phyloP scores from a whole-genome alignment of 1,139 yeast species.

The Lodderomyces orthopsilosis region DNA sequence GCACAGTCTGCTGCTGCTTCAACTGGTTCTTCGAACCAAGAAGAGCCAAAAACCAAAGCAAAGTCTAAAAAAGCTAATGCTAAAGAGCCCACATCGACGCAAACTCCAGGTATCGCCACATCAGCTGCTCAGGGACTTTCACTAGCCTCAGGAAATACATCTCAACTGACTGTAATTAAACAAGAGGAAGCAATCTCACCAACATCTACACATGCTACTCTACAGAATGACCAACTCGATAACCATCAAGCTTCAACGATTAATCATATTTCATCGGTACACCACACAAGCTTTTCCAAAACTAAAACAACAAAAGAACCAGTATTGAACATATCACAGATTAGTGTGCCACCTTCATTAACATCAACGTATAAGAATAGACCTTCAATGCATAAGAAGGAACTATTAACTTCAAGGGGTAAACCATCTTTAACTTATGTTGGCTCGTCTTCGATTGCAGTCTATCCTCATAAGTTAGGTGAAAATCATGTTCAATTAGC shows the following conservation, averaged over 20 bases:
- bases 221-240: background rate
- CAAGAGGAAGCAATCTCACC: constrained; percentile 1
- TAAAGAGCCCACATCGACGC: background rate
- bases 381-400: constrained; percentile 40
- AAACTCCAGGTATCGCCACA: constrained; percentile 4
- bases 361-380: constrained; percentile 41
- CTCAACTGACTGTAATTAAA: background rate
- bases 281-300: background rate
- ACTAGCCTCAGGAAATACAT: background rate
- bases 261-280: background rate
- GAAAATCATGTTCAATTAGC: constrained; percentile 44
- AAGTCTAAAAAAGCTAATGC: background rate
- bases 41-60: background rate
- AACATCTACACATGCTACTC: constrained; percentile 3
- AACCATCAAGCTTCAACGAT: background rate
- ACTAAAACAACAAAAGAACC: constrained; percentile 27
- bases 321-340: constrained; percentile 42
- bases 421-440: constrained; percentile 39
- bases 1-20: background rate
- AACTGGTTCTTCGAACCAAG: background rate
- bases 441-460: constrained; percentile 41
- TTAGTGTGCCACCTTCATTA: constrained; percentile 44
- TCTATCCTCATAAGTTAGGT: constrained; percentile 43
- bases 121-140: background rate
- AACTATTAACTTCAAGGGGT: constrained; percentile 25